Evolutionary conservation across 768 basidiomycete species (phyloP).

Genomic region (Boletus rubropictus): DNA sequence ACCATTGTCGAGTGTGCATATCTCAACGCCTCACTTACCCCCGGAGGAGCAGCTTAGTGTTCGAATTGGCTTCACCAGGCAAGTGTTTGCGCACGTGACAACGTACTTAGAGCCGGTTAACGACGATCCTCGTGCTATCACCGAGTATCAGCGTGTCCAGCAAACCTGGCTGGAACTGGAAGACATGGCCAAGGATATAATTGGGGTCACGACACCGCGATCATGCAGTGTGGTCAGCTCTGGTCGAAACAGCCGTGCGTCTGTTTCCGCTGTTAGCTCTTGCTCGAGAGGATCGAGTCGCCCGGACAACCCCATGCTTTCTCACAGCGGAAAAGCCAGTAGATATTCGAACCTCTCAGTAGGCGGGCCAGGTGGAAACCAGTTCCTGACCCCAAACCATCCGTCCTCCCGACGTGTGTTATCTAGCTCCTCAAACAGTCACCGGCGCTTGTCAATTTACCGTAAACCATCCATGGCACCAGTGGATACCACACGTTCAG

Average conservation of each 20-base stretch:
- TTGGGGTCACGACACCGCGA: slow-evolving; percentile 57
- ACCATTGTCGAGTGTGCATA: slow-evolving; percentile 46
- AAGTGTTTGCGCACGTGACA: slow-evolving; percentile 43
- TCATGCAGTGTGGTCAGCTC: slow-evolving; percentile 64
- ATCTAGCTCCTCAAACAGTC: slow-evolving; percentile 42
- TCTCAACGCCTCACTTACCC: slow-evolving; percentile 35
- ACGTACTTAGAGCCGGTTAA: slow-evolving; percentile 37
- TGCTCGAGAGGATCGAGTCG: slow-evolving; percentile 18
- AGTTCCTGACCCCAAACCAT: slow-evolving; percentile 42
- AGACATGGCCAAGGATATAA: slow-evolving; percentile 71
- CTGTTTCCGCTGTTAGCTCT: slow-evolving; percentile 38
- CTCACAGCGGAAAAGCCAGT: slow-evolving; percentile 23
- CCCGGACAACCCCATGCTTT: slow-evolving; percentile 5
- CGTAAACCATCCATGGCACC: slow-evolving; percentile 45
- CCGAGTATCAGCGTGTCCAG: slow-evolving; percentile 59
- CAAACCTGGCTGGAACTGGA: slow-evolving; percentile 80
- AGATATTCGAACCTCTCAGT: slow-evolving; percentile 30
- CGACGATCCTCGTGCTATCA: slow-evolving; percentile 54
- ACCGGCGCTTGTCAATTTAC: slow-evolving; percentile 44
- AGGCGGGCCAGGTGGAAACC: slow-evolving; percentile 32
- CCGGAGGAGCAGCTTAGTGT: slow-evolving; percentile 65
- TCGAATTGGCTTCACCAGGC: slow-evolving; percentile 59
- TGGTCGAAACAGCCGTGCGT: slow-evolving; percentile 51
- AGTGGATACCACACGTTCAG: slow-evolving; percentile 52
- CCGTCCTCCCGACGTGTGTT: slow-evolving; percentile 43